Evolutionary conservation across 148 eudicot species (phyloP), one percentile per base, ranked within the genome.

Genomic region (Selenicereus undatus): DNA sequence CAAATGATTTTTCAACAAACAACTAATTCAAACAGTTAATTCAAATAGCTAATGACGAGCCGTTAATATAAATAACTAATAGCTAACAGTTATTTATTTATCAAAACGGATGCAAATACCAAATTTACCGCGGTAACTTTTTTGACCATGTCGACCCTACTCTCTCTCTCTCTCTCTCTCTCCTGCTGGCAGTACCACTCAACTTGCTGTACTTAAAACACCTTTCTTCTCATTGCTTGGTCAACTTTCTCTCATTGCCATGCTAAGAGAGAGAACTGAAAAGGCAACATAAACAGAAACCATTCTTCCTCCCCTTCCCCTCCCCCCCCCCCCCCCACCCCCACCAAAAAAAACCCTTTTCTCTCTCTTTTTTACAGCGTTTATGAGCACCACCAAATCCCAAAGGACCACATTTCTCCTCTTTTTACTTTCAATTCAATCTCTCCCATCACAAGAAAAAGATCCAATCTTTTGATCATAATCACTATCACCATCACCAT

Each of bases 401-500:
- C 35, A 66, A 66, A 74, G 76, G 36, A 26, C 58, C 76, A 50
- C 76, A 26, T n/a, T 74, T 26, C 30, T 16, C 54, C 36, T 5
- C 27, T 74, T 52, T 43, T 39, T 11, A 3, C 50, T 35, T 36
- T 36, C 48, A 35, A 32, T 36, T 36, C 48, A 35, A 17, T 36
- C 24, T 45, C 75, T 73, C 52, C 54, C 76, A 74, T 26, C 39
- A 26, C 76, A 24, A 24, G 4, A 75, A 51, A 51, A 75, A 75
- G 43, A 14, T 29, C 65, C 10, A 75, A 75, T 75, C 77, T 75
- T 52, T 75, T 50, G 22, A 74, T 26, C 8, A 27, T 74, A 13
- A 24, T 48, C n/a, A 74, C 9, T 13, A 35, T 71, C 50, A 17
- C 2, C 3, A 32, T 71, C 24, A 20, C 27, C 54, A 22, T 43